These are phyloP conservation scores for Yamadazyma oceani DNA, from an alignment of 1,139 yeast species.

Conservation along the genomic window DNA sequence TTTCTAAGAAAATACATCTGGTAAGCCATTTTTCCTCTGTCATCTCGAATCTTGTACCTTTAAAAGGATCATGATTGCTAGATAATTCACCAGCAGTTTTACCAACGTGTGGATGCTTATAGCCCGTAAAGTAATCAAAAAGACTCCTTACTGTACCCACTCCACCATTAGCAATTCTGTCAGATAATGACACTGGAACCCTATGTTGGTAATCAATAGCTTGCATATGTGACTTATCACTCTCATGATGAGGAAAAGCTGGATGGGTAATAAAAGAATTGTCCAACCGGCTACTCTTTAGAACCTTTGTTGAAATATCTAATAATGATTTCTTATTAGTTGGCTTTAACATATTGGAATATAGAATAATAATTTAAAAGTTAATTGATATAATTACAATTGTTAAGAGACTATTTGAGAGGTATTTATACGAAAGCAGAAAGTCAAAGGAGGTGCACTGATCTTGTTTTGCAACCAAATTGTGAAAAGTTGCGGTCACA, in stretches of 20 bases:
- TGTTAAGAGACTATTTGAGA: not conserved
- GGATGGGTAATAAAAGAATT: constrained; percentile 43
- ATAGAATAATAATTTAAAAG: not conserved
- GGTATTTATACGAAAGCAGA: too few relatives aligned
- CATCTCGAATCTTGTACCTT: constrained; percentile 55
- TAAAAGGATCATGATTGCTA: not conserved
- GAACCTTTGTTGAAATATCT: constrained; percentile 31
- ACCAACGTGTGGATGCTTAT: constrained; percentile 38
- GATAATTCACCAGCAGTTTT: constrained; percentile 21
- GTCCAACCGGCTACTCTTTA: constrained; percentile 24
- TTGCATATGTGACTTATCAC: constrained; percentile 47
- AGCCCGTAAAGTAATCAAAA: constrained; percentile 68
- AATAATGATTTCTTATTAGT: constrained; percentile 9
- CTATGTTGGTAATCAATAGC: constrained; percentile 53
- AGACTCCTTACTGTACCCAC: constrained; percentile 45
- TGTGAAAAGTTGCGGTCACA: too few relatives aligned
- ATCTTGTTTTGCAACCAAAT: too few relatives aligned
- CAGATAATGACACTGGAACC: constrained; percentile 47
- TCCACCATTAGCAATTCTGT: constrained; percentile 51
- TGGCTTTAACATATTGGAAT: not conserved
- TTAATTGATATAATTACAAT: not conserved
- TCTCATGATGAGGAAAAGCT: constrained; percentile 58
- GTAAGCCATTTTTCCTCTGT: constrained; percentile 67
- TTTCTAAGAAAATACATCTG: constrained; percentile 66
- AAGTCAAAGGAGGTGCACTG: too few relatives aligned